Evolutionary conservation across 2,329 filamentous ascomycete species (phyloP), one percentile per base, ranked within the genome.

Genomic region (Sporothrix mexicana): DNA sequence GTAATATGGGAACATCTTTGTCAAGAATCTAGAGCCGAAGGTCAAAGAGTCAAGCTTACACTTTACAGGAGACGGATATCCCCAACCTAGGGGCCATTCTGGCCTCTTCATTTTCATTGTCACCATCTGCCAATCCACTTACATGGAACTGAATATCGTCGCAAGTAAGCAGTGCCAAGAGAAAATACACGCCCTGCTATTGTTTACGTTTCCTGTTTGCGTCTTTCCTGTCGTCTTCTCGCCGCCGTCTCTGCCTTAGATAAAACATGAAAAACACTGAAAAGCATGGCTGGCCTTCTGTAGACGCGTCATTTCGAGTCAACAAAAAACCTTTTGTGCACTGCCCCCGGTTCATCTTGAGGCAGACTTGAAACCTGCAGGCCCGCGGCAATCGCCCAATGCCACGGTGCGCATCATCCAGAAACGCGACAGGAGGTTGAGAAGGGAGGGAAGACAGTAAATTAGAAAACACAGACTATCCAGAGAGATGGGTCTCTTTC

Each of bases 331-430:
- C 30, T 7, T 36, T 9, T 15, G 12, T n/a, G 43, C 64, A 25
- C 20, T 47, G 20, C 61, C 62, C 74, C 75, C 73, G 62, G 76
- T 75, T 74, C 71, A 72, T 77, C 76, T 76, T 84, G 82, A 83
- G 81, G 81, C 82, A 83, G 77, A 79, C 77, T 79, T 83, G 82
- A 83, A 84, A 84, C 82, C 73, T 69, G 30, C 49, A 57, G 36
- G 43, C 66, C 51, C 61, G 23, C 51, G 20, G 41, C 51, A 36
- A 20, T 36, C 20, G 68, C 41, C 30, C 36, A 23, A 30, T 57
- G 36, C 23, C 53, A 57, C 49, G 30, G 30, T 43, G 25, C 12
- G 51, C 51, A 20, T 36, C 36, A 20, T 25, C 36, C n/a, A 55
- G 25, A 55, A 53, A 68, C 17, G 43, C 12, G 17, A 36, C 30